A percentile compares a stretch with the other conserved stretches of the same genome.
Evolutionary conservation across 495 filamentous ascomycete genomes (phyloP).

Genomic region (Hyaloscypha finlandica): DNA sequence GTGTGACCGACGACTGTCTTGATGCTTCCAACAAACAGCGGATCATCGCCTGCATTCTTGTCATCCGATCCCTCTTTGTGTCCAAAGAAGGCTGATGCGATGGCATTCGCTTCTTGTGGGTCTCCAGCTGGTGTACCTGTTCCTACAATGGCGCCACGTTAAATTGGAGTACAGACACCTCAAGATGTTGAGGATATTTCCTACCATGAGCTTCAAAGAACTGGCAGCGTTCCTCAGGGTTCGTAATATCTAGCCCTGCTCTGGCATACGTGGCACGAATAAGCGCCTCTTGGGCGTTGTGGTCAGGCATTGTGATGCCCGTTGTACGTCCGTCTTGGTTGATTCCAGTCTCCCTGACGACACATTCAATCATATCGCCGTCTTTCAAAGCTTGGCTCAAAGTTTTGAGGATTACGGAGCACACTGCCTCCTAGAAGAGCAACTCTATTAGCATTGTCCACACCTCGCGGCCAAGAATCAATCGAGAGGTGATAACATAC

Average conservation of each 20-base stretch:
- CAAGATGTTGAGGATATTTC: constrained; percentile 16
- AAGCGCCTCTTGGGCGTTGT: constrained; percentile 55
- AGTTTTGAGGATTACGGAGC: constrained; percentile 59
- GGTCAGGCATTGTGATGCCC: constrained; percentile 62
- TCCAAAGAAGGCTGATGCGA: constrained; percentile 22
- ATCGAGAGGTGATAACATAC: constrained; percentile 26
- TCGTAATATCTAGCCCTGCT: constrained; percentile 35
- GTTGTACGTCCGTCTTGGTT: constrained; percentile 63
- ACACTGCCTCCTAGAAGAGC: constrained; percentile 47
- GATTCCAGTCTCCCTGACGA: constrained; percentile 59
- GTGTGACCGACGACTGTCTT: no score
- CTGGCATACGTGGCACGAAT: constrained; percentile 54
- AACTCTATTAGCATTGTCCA: no score
- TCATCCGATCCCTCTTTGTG: background rate
- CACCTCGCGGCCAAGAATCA: no score
- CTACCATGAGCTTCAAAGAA: no score
- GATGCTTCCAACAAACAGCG: constrained; percentile 43
- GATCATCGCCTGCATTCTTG: constrained; percentile 1
- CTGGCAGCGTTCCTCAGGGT: constrained; percentile 12
- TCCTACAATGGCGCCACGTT: constrained; percentile 25
- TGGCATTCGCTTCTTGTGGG: constrained; percentile 24
- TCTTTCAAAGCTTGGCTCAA: constrained; percentile 56
- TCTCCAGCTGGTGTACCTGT: constrained; percentile 34
- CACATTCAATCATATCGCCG: constrained; percentile 59
- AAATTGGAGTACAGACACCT: constrained; percentile 1